phyloP scores from a whole-genome alignment of 139 green algal genomes.

The Nannochloris sp. region DNA sequence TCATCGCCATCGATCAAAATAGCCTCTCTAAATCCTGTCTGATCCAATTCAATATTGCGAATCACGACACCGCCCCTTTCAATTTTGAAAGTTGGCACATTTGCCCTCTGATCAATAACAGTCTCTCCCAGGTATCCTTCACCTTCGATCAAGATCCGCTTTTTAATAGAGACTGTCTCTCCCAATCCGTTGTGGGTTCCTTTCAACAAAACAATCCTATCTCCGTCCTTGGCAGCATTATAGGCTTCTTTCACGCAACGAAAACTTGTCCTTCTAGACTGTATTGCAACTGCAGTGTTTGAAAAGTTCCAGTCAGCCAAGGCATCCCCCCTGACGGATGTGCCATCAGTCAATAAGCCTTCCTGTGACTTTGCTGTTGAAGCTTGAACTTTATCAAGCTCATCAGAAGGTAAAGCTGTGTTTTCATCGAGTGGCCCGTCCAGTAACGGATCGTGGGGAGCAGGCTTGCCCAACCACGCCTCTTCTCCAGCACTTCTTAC shows the following conservation, averaged over 20 bases:
- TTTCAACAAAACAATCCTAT: slow-evolving; percentile 45
- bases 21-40: slow-evolving; percentile 51
- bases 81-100: slow-evolving; percentile 49
- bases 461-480: slow-evolving; percentile 45
- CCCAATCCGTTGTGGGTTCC: slow-evolving; percentile 57
- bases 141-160: slow-evolving; percentile 55
- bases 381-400: not conserved
- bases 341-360: not conserved
- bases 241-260: slow-evolving; percentile 44
- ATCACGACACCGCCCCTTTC: slow-evolving; percentile 31
- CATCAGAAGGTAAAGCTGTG: not conserved
- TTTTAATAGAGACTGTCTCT: slow-evolving; percentile 34
- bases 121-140: slow-evolving; percentile 45
- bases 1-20: slow-evolving; percentile 28
- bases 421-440: slow-evolving; percentile 24
- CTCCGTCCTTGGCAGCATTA: slow-evolving; percentile 46
- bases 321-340: not conserved
- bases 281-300: not conserved
- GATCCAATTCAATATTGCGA: slow-evolving; percentile 47
- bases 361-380: too few relatives aligned
- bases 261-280: slow-evolving; percentile 32
- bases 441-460: slow-evolving; percentile 35
- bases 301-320: slow-evolving; percentile 19
- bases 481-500: slow-evolving; percentile 52
- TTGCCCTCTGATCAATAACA: slow-evolving; percentile 45